Base-by-base conservation (phyloP, 768 basidiomycete species). In the Tylopilus balloui region DNA sequence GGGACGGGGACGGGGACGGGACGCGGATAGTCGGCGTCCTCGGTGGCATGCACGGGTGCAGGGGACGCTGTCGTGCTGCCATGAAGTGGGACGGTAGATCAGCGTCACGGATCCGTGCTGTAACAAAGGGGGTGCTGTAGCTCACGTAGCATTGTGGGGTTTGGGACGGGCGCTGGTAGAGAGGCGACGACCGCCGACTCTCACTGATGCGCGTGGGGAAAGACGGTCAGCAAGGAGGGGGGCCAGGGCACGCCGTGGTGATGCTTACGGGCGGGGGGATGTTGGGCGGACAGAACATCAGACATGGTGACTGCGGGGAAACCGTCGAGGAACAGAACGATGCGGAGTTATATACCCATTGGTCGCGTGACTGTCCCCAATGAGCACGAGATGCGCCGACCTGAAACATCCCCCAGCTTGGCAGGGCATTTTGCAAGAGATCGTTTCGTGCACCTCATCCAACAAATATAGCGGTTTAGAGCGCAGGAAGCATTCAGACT, bases 121-220 rank as follows among this genome's bases (percentile, higher is more conserved):
- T 28, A 20, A 15, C n/a, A 8, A 3, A 24, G 0, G 4, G 8
- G 13, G 3, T 6, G 32, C n/a, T 34, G 25, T 11, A 3, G 43
- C 53, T 59, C 17, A 77, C 77, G 64, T 47, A 15, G 61, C 42
- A 3, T 50, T 52, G 43, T 69, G 70, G 13, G 68, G 53, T 54
- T 62, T 77, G 48, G 66, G 71, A 55, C 65, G 77, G 2, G 71
- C 57, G 31, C 69, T 70, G 24, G 71, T 53, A 19, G 80, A 81
- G 34, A 76, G 71, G 13, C 80, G 73, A 39, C 79, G 73, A 23
- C 78, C 78, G 28, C 72, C 78, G 13, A 80, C 78, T 55, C 61
- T 71, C 43, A 72, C 69, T 70, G 42, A 2, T 25, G 14, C 15
- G 19, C 17, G 13, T 14, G 35, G 12, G 15, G 1, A 2, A 37